Base-by-base conservation (phyloP, 169 alveolate genomes). In the Plasmodium reichenowi region DNA sequence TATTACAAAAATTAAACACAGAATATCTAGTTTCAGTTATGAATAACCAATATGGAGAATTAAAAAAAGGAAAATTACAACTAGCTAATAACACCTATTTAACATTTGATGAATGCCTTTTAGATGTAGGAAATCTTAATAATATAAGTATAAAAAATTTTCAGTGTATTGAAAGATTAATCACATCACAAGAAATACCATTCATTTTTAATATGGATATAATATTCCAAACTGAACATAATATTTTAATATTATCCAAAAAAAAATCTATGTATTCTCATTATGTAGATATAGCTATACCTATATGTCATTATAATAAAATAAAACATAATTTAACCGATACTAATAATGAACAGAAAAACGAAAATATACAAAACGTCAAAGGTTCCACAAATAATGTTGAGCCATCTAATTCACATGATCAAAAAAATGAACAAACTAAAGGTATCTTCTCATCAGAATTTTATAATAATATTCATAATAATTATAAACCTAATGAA, bases 31-130 rank as follows among this genome's bases (percentile, higher is more conserved):
- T 67, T 8, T 83, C 91, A 15, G 83, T 83, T 29, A 83, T 83
- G 91, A 56, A 83, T 68, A 45, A 83, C 24, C 32, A 68, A 15
- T 63, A n/a, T 83, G 91, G 91, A 15, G 91, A 83, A 45, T 83
- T 83, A 63, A 67, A 83, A 83, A 83, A 83, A 26, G 91, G 91
- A 48, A 83, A 83, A 58, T 58, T 83, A 6, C 91, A 83, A 24
- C 20, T 83, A 22, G 91, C 91, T 38, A 83, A 83, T 83, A 83
- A 83, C 45, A 83, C 91, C 15, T 83, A 83, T 50, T 2, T 83
- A 9, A 66, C 17, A 38, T 83, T 83, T 83, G 91, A 83, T 32
- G 91, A 83, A 67, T 83, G 91, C 32, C 20, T 83, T 17, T 68
- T 83, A 67, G 91, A 83, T 6, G 71, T 26, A 6, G 91, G 91